Evolutionary conservation across 1,139 yeast species (phyloP).

Genomic region (Candida tetrigidarum): DNA sequence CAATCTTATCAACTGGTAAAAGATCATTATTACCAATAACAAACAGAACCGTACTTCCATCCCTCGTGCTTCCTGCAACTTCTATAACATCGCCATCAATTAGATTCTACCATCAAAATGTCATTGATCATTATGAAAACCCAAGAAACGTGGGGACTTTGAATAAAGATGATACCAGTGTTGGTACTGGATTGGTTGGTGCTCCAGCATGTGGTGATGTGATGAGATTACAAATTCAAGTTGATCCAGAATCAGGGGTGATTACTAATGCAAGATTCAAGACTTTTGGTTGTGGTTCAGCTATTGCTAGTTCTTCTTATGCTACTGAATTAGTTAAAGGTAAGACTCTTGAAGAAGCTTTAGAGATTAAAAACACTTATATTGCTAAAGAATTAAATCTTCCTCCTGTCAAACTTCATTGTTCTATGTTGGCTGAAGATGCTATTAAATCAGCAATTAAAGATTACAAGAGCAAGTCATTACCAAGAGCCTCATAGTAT

Average conservation of each 20-base stretch:
- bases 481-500: too few species aligned
- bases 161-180: constrained; percentile 74
- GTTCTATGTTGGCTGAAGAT: constrained; percentile 98
- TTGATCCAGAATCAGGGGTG: constrained; percentile 85
- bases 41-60: neutral
- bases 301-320: constrained; percentile 94
- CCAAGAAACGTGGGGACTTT: constrained; percentile 97
- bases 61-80: neutral
- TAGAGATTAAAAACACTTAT: constrained; percentile 84
- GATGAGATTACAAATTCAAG: constrained; percentile 95
- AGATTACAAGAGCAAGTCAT: constrained; percentile 84
- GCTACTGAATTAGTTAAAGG: constrained; percentile 97
- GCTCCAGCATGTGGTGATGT: constrained; percentile 99
- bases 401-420: constrained; percentile 97
- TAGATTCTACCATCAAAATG: constrained; percentile 68
- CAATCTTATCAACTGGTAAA: constrained; percentile 21
- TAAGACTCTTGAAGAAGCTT: constrained; percentile 92
- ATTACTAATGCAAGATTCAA: constrained; percentile 96
- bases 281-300: constrained; percentile 98
- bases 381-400: constrained; percentile 91
- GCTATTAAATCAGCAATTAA: constrained; percentile 97
- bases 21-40: constrained; percentile 7
- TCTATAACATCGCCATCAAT: constrained; percentile 11
- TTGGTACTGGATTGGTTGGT: constrained; percentile 98
- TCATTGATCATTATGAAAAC: constrained; percentile 91